Conservation (phyloP, 345 rosid genomes). For the Anastatica hierochuntica region DNA sequence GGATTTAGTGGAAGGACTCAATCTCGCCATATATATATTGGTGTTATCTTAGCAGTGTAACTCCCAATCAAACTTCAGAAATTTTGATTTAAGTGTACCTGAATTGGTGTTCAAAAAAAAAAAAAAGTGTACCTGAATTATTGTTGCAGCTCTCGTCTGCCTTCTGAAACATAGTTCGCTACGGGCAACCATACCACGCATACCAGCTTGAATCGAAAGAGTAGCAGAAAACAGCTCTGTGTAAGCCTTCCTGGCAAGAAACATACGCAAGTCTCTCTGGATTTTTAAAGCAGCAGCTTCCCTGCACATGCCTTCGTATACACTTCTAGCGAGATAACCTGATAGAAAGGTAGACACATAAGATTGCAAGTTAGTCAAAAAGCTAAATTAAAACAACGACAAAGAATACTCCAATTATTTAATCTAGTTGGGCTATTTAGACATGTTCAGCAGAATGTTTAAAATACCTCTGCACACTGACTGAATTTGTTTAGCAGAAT, state of each 20-base stretch:
- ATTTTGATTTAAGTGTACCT: conserved; percentile 33
- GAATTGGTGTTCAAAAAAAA: too few relatives aligned
- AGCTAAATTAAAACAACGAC: too few relatives aligned
- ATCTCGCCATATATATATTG: conserved; percentile 3
- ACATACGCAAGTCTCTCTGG: conserved; percentile 73
- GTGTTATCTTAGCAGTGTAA: conserved; percentile 4
- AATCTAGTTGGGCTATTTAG: not conserved
- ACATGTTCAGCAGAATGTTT: not conserved
- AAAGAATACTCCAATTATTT: not conserved
- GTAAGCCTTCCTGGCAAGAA: conserved; percentile 73
- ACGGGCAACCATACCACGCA: conserved; percentile 94
- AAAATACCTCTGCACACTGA: conserved; percentile 82
- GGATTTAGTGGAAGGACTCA: too few relatives aligned
- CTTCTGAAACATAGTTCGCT: conserved; percentile 65
- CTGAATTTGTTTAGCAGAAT: conserved; percentile 61
- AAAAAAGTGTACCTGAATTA: too few relatives aligned
- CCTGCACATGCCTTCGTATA: conserved; percentile 62
- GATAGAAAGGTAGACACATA: conserved; percentile 10
- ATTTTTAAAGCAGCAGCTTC: conserved; percentile 76
- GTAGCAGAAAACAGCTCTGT: conserved; percentile 50
- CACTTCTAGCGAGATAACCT: conserved; percentile 76
- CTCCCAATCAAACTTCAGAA: not conserved
- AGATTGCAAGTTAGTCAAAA: not conserved
- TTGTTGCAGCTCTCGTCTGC: conserved; percentile 63
- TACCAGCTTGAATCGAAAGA: conserved; percentile 69